phyloP scores from a whole-genome alignment of 1,284 basidiomycete genomes.

The Cerrena zonata region DNA sequence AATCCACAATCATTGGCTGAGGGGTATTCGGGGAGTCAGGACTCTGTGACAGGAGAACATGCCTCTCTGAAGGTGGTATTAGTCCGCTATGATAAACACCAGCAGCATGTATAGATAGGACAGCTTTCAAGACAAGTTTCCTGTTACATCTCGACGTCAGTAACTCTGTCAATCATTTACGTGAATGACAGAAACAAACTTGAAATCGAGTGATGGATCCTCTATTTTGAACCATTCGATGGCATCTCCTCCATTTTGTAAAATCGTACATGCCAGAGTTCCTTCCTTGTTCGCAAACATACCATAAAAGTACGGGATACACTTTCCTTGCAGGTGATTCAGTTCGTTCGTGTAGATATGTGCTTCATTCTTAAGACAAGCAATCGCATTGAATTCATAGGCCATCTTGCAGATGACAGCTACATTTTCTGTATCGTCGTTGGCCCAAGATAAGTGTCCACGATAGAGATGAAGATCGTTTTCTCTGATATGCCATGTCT shows the following conservation, averaged over 20 bases:
- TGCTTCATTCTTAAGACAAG: neutral
- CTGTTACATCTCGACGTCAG: neutral
- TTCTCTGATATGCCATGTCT: too few relatives aligned
- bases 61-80: neutral
- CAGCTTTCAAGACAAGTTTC: neutral
- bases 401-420: neutral
- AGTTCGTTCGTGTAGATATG: neutral
- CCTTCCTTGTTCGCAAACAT: neutral
- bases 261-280: neutral
- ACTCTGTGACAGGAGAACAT: neutral
- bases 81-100: neutral
- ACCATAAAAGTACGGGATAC: neutral
- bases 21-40: neutral
- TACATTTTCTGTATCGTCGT: too few relatives aligned
- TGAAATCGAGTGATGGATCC: too few relatives aligned
- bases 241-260: too few relatives aligned
- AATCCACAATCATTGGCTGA: neutral
- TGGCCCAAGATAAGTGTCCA: too few relatives aligned
- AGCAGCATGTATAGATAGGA: neutral
- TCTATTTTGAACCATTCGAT: too few relatives aligned
- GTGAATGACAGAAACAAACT: neutral
- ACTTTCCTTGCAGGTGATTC: neutral
- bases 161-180: neutral
- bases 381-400: neutral
- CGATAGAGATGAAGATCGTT: too few relatives aligned